These are phyloP conservation scores for Simmondsia chinensis DNA, from an alignment of 148 eudicot genomes.

Conservation along the genomic window DNA sequence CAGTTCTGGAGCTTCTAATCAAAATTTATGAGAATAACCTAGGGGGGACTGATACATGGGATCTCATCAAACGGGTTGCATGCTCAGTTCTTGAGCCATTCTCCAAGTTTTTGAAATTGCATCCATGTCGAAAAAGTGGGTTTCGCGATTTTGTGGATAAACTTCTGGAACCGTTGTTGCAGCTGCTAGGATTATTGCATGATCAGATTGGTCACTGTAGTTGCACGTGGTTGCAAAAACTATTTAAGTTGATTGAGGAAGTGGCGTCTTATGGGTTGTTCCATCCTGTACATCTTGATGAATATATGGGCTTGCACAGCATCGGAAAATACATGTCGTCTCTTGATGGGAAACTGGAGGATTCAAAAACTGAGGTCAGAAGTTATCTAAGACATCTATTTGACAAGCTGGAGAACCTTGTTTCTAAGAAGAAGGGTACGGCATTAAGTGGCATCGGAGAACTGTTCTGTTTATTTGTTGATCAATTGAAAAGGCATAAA, in stretches of 20 bases:
- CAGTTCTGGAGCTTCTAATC: conserved; percentile 44
- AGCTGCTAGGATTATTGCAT: conserved; percentile 34
- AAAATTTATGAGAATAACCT: conserved; percentile 23
- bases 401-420: conserved; percentile 55
- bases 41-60: conserved; percentile 30
- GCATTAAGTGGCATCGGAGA: conserved; percentile 61
- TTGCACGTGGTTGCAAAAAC: conserved; percentile 16
- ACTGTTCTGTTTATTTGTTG: conserved; percentile 57
- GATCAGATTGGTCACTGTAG: conserved; percentile 13
- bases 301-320: conserved; percentile 62
- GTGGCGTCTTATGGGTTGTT: conserved; percentile 69
- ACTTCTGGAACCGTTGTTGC: conserved; percentile 70
- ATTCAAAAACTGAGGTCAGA: conserved; percentile 35
- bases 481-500: conserved; percentile 51
- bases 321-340: conserved; percentile 35
- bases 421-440: conserved; percentile 41
- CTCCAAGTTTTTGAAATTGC: conserved; percentile 62
- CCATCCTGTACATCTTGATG: conserved; percentile 81
- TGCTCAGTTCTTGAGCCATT: conserved; percentile 73
- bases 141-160: conserved; percentile 72
- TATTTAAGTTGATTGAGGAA: conserved; percentile 46
- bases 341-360: conserved; percentile 31
- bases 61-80: conserved; percentile 32
- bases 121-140: conserved; percentile 66
- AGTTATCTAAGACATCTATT: conserved; percentile 94